phyloP scores from a whole-genome alignment of 176 grass and related monocot genomes.

The Bromus sterilis region DNA sequence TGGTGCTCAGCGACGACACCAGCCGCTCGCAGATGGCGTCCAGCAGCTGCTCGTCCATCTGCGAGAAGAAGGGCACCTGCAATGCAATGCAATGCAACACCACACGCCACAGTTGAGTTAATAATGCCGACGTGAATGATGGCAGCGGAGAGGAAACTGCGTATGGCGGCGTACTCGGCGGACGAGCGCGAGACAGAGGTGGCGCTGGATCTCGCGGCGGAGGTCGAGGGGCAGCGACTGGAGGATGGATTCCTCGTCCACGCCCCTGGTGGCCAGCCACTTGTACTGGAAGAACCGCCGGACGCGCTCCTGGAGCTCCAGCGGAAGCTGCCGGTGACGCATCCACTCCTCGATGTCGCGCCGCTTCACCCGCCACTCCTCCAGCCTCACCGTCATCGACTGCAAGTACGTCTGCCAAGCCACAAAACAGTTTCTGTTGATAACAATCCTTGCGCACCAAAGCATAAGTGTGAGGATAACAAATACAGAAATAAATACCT shows the following conservation, averaged over 20 bases:
- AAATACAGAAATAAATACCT: conserved; percentile 42
- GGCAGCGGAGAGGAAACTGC: background rate
- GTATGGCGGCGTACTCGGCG: conserved; percentile 41
- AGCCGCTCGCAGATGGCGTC: conserved; percentile 95
- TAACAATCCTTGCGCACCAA: background rate
- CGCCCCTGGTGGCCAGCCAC: conserved; percentile 86
- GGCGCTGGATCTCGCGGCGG: conserved; percentile 91
- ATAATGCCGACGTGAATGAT: background rate
- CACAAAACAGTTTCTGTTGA: background rate
- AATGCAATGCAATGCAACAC: no score
- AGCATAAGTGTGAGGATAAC: background rate
- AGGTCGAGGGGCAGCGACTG: conserved; percentile 80
- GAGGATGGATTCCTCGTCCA: conserved; percentile 87
- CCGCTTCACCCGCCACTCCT: conserved; percentile 92
- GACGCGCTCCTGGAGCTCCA: conserved; percentile 77
- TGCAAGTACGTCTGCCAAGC: conserved; percentile 70
- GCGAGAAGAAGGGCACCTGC: conserved; percentile 89
- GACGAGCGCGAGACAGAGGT: conserved; percentile 86
- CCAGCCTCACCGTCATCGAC: conserved; percentile 74
- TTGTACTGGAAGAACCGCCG: conserved; percentile 92
- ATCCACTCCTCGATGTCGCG: conserved; percentile 97
- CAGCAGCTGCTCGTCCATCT: conserved; percentile 94
- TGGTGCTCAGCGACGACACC: conserved; percentile 85
- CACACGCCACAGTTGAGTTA: no score
- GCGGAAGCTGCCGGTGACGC: conserved; percentile 85